Percentiles rank a stretch among this genome's conserved stretches.
Evolutionary conservation across 2,329 filamentous ascomycete species (phyloP).

Genomic region (Coniochaeta sp.): DNA sequence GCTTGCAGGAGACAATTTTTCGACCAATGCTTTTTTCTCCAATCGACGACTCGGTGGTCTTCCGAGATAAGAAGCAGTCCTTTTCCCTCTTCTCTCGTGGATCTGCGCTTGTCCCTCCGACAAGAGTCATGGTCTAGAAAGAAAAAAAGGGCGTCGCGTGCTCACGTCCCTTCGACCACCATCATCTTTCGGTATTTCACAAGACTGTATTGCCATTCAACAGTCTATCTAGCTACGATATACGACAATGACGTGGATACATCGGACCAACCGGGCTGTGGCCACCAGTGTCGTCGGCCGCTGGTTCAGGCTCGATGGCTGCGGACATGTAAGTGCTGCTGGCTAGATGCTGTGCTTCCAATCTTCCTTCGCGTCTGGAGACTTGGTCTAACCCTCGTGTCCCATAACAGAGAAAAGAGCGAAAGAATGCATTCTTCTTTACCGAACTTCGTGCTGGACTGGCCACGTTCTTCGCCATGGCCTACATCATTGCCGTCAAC

Average conservation of each 20-base stretch:
- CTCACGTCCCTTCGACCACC: neutral
- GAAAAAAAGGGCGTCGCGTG: neutral
- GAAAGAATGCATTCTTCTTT: slow-evolving; percentile 70
- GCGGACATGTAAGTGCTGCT: slow-evolving; percentile 61
- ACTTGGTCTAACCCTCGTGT: neutral
- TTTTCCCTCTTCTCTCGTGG: neutral
- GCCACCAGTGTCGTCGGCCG: slow-evolving; percentile 59
- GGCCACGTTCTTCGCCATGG: slow-evolving; percentile 67
- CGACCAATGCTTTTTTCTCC: neutral
- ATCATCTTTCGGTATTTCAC: too few relatives aligned
- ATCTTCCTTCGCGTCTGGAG: neutral
- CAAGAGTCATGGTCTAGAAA: neutral
- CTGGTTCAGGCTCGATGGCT: slow-evolving; percentile 76
- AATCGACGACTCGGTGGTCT: neutral
- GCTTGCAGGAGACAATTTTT: neutral
- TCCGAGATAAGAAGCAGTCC: neutral
- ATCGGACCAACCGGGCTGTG: slow-evolving; percentile 47
- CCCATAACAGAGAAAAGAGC: slow-evolving; percentile 51
- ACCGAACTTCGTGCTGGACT: slow-evolving; percentile 80
- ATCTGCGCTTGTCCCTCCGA: neutral
- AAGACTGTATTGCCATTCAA: neutral
- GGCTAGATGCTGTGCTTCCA: neutral
- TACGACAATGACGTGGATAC: slow-evolving; percentile 39
- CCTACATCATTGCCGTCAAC: slow-evolving; percentile 49
- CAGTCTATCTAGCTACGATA: neutral